phyloP scores from a whole-genome alignment of 2,329 filamentous ascomycete genomes.

The Aspergillus alliaceus region DNA sequence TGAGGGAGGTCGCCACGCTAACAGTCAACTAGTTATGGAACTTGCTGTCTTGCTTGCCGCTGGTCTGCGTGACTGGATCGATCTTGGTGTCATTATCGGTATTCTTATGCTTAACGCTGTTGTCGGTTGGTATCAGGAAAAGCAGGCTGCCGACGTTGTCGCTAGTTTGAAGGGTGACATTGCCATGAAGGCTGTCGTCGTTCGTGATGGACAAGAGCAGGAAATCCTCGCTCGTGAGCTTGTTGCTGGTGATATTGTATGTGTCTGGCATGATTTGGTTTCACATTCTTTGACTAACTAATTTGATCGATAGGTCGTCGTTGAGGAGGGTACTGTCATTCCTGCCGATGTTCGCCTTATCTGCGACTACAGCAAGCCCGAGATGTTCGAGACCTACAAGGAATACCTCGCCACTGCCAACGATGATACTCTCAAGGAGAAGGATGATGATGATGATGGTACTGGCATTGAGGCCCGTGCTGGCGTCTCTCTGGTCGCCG shows the following conservation, averaged over 20 bases:
- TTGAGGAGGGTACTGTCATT: slow-evolving; percentile 71
- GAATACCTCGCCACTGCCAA: slow-evolving; percentile 63
- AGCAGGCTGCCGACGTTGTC: slow-evolving; percentile 76
- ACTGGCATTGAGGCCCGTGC: slow-evolving; percentile 56
- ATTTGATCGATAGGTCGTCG: slow-evolving; percentile 52
- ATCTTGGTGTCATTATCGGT: slow-evolving; percentile 75
- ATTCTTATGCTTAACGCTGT: slow-evolving; percentile 73
- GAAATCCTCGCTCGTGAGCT: slow-evolving; percentile 71
- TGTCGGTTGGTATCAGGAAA: slow-evolving; percentile 80
- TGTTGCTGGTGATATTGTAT: slow-evolving; percentile 73
- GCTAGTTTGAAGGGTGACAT: slow-evolving; percentile 75
- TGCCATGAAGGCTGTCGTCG: slow-evolving; percentile 68
- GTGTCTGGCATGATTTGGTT: slow-evolving; percentile 23
- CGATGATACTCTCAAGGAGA: slow-evolving; percentile 60
- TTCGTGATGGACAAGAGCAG: slow-evolving; percentile 67
- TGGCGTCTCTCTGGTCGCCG: slow-evolving; percentile 66
- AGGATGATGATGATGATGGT: slow-evolving; percentile 57
- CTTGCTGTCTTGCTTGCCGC: slow-evolving; percentile 70
- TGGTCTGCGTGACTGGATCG: slow-evolving; percentile 74
- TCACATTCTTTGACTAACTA: not conserved
- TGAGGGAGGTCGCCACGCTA: slow-evolving; percentile 11
- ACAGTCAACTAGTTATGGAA: slow-evolving; percentile 61
- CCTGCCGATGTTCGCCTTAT: slow-evolving; percentile 71
- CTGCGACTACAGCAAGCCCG: slow-evolving; percentile 68
- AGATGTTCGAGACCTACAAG: slow-evolving; percentile 67